Evolutionary conservation across 2,329 filamentous ascomycete species (phyloP).

Genomic region (Aspergillus hortae): DNA sequence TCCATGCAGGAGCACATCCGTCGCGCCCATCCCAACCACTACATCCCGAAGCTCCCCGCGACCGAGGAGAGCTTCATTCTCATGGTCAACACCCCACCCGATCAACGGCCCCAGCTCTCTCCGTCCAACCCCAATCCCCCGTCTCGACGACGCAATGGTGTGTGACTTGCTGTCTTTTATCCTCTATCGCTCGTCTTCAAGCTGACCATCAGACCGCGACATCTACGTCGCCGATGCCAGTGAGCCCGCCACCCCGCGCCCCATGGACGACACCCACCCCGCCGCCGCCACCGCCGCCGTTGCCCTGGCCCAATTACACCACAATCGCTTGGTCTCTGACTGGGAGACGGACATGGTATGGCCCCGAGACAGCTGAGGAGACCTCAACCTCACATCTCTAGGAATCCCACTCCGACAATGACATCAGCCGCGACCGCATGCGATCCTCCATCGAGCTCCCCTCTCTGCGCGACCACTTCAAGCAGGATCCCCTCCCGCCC

Average conservation of each 20-base stretch:
- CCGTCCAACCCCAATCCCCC: slow-evolving; percentile 34
- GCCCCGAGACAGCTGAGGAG: slow-evolving; percentile 41
- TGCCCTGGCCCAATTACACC: slow-evolving; percentile 79
- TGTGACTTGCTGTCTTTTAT: slow-evolving; percentile 21
- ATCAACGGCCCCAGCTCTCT: slow-evolving; percentile 60
- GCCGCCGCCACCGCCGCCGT: slow-evolving; percentile 75
- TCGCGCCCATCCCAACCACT: slow-evolving; percentile 92
- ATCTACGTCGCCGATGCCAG: slow-evolving; percentile 66
- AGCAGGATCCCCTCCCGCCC: slow-evolving; percentile 69
- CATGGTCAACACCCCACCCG: slow-evolving; percentile 90
- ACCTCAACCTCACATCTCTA: slow-evolving; percentile 31
- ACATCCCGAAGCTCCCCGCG: slow-evolving; percentile 94
- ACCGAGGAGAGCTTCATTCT: slow-evolving; percentile 96
- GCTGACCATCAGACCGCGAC: slow-evolving; percentile 54
- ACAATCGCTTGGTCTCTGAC: slow-evolving; percentile 70
- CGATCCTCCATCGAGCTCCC: slow-evolving; percentile 68
- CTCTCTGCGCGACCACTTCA: slow-evolving; percentile 64
- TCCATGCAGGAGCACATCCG: slow-evolving; percentile 99
- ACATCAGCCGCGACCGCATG: slow-evolving; percentile 61
- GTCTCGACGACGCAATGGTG: slow-evolving; percentile 35
- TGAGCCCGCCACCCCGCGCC: slow-evolving; percentile 65
- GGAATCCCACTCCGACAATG: slow-evolving; percentile 71
- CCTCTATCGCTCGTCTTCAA: neutral
- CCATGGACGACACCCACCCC: slow-evolving; percentile 65
- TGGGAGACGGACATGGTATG: slow-evolving; percentile 75